Evolutionary conservation across 257 asterid genomes (phyloP).

Genomic region (Fraxinus americana): DNA sequence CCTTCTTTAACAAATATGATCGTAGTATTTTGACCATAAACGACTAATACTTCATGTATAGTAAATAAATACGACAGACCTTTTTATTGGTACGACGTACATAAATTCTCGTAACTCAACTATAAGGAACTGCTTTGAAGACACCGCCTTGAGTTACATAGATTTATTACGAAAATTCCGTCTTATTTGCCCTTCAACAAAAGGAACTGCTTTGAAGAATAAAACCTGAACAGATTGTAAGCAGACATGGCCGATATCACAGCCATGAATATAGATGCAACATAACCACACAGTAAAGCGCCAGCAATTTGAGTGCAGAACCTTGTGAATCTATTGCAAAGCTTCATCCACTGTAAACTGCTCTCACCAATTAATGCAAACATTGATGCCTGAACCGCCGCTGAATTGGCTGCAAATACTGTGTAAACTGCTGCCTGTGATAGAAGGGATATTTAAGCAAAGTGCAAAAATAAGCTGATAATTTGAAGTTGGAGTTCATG

Average conservation of each 20-base stretch:
- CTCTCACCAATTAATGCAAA: conserved; percentile 59
- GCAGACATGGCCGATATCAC: conserved; percentile 55
- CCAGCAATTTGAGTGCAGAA: conserved; percentile 72
- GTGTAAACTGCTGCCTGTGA: conserved; percentile 58
- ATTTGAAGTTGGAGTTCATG: not conserved
- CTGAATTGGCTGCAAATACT: conserved; percentile 50
- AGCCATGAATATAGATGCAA: conserved; percentile 45
- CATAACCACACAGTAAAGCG: conserved; percentile 44
- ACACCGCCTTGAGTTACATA: not conserved
- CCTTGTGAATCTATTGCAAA: conserved; percentile 56
- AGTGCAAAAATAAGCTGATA: not conserved
- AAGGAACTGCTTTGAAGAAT: conserved; percentile 59
- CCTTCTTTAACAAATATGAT: too few species aligned
- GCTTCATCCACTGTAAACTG: conserved; percentile 70
- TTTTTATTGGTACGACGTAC: too few species aligned
- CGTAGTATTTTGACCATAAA: too few species aligned
- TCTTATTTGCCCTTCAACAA: conserved; percentile 38
- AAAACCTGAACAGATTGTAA: conserved; percentile 53
- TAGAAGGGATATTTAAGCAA: not conserved
- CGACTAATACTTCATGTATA: too few species aligned
- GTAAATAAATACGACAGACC: too few species aligned
- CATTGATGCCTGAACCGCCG: conserved; percentile 53
- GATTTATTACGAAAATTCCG: not conserved
- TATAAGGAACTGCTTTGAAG: too few species aligned
- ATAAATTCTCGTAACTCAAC: too few species aligned